Evolutionary conservation across 148 eudicot species (phyloP).

Genomic region (Vaccinium vitisidaea): DNA sequence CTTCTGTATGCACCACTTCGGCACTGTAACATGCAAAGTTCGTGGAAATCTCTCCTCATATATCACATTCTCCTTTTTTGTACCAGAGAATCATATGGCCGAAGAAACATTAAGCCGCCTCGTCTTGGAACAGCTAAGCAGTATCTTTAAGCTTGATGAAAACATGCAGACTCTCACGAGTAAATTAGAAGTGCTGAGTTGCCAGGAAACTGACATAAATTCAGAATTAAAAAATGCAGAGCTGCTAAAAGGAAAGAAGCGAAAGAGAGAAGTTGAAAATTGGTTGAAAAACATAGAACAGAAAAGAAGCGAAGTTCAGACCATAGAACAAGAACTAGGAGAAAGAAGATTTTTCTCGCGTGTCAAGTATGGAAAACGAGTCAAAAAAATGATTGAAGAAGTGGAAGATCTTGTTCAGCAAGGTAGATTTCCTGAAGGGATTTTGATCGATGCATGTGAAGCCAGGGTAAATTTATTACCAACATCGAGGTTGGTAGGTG

Average conservation of each 20-base stretch:
- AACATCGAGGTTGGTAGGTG: not conserved
- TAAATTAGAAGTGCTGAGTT: slow-evolving; percentile 3
- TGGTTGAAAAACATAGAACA: slow-evolving; percentile 13
- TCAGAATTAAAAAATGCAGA: not conserved
- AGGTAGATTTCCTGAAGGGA: slow-evolving; percentile 13
- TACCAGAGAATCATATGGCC: not conserved
- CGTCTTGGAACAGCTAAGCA: slow-evolving; percentile 7
- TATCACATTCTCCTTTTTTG: not conserved
- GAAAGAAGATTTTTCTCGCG: not conserved
- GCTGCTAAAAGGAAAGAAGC: not conserved
- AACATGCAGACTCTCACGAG: slow-evolving; percentile 8
- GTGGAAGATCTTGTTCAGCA: slow-evolving; percentile 8
- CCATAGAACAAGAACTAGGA: slow-evolving; percentile 4
- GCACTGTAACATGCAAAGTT: not conserved
- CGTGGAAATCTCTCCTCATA: not conserved
- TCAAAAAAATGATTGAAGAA: not conserved
- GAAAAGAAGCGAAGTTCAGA: not conserved
- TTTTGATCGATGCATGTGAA: not conserved
- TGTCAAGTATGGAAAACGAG: not conserved
- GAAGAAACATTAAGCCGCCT: not conserved
- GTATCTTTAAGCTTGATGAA: not conserved
- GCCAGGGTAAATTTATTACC: not conserved
- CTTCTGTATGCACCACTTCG: not conserved
- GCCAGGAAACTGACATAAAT: slow-evolving; percentile 2
- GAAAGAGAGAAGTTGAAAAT: slow-evolving; percentile 14